Conservation (phyloP, 225 moss, liverwort and hornwort species). For the Pseudisothecium myosuroides region DNA sequence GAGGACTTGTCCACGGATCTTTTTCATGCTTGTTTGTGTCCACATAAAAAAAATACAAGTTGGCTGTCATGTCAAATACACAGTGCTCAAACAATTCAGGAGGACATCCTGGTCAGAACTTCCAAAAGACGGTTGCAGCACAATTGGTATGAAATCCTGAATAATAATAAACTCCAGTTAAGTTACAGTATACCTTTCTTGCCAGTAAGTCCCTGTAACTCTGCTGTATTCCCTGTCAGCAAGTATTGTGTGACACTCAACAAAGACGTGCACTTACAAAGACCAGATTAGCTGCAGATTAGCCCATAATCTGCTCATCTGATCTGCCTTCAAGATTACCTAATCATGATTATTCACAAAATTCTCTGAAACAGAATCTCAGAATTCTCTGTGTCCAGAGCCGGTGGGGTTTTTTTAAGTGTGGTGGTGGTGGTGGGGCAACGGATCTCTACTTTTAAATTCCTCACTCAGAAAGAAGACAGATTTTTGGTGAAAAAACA, state of each 20-base stretch:
- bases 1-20: not conserved
- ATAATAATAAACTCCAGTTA: not conserved
- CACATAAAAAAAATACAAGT: not conserved
- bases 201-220: not conserved
- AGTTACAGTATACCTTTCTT: not conserved
- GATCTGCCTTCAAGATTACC: not conserved
- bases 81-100: not conserved
- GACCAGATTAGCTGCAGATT: not conserved
- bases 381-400: not conserved
- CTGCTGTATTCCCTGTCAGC: not conserved
- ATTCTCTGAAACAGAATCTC: not conserved
- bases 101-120: not conserved
- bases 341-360: not conserved
- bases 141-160: not conserved
- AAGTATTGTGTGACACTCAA: not conserved
- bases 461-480: not conserved
- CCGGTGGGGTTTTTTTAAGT: not conserved
- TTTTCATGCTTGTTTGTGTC: not conserved
- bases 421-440: not conserved
- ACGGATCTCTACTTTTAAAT: not conserved
- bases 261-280: not conserved
- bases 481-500: not conserved
- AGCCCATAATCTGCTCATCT: not conserved
- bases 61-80: not conserved
- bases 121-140: not conserved